Evolutionary conservation across 176 grass and related monocot species (phyloP), one percentile per base, ranked within the genome.

Genomic region (Oryza longistaminata): DNA sequence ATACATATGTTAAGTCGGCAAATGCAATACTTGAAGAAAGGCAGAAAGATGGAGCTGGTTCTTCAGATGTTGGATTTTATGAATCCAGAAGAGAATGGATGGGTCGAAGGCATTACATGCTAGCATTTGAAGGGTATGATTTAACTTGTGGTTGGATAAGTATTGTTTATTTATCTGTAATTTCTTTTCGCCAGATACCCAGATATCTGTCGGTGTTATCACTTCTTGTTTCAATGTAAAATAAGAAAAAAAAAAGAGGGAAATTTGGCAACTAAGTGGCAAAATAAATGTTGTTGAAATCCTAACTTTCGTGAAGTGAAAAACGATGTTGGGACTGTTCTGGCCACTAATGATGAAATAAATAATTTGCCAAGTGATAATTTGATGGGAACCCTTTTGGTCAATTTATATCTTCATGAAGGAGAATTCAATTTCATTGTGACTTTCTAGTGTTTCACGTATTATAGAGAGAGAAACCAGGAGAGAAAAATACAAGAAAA

Each of bases 71-170:
- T 79, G 96, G 96, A 79, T 98, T 98, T 77, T 98, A 98, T 7
- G 96, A 98, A 81, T 98, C 93, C 66, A 92, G 70, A 84, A 93
- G 93, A 83, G 96, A 98, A 85, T 98, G 96, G 93, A 87, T 93
- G 96, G 96, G 96, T 6, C 91, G 86, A 83, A 88, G 91, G n/a
- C 96, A 98, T 70, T 92, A 88, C 66, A 87, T 95, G 46, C 85
- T 98, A 74, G 93, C 96, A 72, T 88, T 91, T 81, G 93, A 98
- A 86, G 85, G 92, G 95, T 97, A 94, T 70, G 81, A 4, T 68
- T 60, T 60, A 21, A 9, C 19, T n/a, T 61, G 31, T 82, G 19
- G 55, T 50, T 74, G 31, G 52, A 77, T 72, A 74, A 89, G 39
- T 83, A 82, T 58, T 48, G 49, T 83, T 76, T 71, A 69, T 76